Conservation (phyloP, 257 asterid genomes). For the Salvia splendens region DNA sequence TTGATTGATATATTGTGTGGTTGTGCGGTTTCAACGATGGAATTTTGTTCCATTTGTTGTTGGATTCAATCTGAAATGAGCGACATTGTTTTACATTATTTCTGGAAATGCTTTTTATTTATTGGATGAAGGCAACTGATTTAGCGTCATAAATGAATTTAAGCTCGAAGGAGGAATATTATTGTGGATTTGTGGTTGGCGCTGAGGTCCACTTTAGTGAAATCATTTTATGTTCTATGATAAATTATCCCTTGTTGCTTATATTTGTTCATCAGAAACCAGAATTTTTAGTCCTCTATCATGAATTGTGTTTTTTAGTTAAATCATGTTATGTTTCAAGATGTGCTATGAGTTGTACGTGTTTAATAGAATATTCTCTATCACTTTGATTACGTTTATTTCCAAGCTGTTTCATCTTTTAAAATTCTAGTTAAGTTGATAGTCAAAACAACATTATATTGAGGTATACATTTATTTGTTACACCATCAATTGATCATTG, state of each 20-base stretch:
- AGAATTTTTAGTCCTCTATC: too few species aligned
- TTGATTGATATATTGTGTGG: too few species aligned
- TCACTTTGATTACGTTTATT: background rate
- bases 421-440: background rate
- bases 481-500: constrained; percentile 17
- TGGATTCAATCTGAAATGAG: background rate
- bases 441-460: background rate
- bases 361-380: background rate
- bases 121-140: background rate
- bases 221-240: too few species aligned
- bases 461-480: constrained; percentile 8
- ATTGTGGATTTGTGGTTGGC: background rate
- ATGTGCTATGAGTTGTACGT: background rate
- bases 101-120: background rate
- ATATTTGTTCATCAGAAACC: background rate
- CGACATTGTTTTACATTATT: background rate
- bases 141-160: background rate
- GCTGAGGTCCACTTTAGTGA: background rate
- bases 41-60: background rate
- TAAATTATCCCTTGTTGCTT: too few species aligned
- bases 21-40: too few species aligned
- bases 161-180: background rate
- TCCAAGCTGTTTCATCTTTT: background rate
- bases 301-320: too few species aligned
- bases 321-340: background rate